A percentile compares a stretch with the other conserved stretches of the same genome.
Evolutionary conservation across 2,329 filamentous ascomycete species (phyloP).

Genomic region (Zymoseptoria passerinii): DNA sequence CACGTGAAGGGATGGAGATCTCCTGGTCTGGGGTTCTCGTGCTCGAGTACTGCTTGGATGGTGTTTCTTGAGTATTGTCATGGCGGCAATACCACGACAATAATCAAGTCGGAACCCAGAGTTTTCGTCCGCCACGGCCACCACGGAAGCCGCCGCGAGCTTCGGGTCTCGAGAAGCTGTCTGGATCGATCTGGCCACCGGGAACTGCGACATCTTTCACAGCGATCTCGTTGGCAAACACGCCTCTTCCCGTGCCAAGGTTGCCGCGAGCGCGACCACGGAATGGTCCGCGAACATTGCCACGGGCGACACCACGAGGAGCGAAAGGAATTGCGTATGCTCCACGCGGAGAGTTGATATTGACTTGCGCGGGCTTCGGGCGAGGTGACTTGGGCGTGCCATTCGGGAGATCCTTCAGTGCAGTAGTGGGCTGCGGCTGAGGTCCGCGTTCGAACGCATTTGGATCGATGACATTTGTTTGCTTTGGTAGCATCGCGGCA

Average conservation of each 20-base stretch:
- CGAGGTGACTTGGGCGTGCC: constrained; percentile 14
- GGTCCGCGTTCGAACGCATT: constrained; percentile 40
- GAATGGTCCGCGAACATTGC: constrained; percentile 17
- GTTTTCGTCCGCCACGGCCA: constrained; percentile 26
- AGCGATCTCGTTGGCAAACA: constrained; percentile 1
- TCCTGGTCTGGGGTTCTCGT: neutral
- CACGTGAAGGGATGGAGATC: neutral
- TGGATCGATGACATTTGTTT: constrained; percentile 36
- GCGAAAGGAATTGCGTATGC: constrained; percentile 12
- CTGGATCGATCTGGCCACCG: constrained; percentile 30
- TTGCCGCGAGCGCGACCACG: constrained; percentile 20
- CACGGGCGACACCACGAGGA: constrained; percentile 18
- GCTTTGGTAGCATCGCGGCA: constrained; percentile 25
- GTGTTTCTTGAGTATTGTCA: neutral
- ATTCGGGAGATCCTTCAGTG: constrained; percentile 4
- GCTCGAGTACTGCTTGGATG: neutral
- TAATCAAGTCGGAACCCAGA: constrained; percentile 30
- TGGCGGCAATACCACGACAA: neutral
- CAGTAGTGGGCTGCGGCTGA: constrained; percentile 8
- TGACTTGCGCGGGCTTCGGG: constrained; percentile 1
- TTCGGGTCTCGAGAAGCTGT: constrained; percentile 29
- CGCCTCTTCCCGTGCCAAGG: constrained; percentile 19
- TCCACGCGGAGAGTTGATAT: constrained; percentile 14
- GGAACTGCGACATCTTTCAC: constrained; percentile 3
- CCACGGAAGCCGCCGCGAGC: constrained; percentile 20